Evolutionary conservation across 257 asterid species (phyloP).

Genomic region (Lavandula angustifolia): DNA sequence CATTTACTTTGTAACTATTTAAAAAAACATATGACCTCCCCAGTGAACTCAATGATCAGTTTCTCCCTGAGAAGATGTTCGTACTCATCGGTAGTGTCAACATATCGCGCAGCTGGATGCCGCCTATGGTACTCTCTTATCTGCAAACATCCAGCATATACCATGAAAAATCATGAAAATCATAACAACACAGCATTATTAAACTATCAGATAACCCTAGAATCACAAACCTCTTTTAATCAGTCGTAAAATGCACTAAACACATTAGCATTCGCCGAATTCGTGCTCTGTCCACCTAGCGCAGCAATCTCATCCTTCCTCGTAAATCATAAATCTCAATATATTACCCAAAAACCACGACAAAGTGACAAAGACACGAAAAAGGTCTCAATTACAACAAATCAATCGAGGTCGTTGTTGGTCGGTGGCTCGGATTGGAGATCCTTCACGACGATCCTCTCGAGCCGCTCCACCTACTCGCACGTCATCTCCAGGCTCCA

Average conservation of each 20-base stretch:
- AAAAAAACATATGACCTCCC: conserved; percentile 60
- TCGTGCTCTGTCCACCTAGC: conserved; percentile 83
- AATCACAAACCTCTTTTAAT: conserved; percentile 67
- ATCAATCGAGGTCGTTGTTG: conserved; percentile 51
- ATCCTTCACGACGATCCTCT: conserved; percentile 86
- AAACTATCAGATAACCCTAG: neutral
- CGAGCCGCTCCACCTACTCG: conserved; percentile 83
- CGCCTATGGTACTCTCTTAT: conserved; percentile 92
- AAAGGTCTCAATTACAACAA: conserved; percentile 10
- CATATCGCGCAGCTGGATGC: conserved; percentile 85
- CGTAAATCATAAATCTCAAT: conserved; percentile 86
- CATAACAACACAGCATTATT: neutral
- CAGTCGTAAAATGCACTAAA: conserved; percentile 94
- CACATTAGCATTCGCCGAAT: conserved; percentile 79
- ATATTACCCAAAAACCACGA: conserved; percentile 34
- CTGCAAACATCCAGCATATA: conserved; percentile 39
- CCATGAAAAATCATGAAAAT: neutral
- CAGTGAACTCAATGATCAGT: conserved; percentile 81
- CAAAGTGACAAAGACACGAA: neutral
- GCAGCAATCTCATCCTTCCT: conserved; percentile 98
- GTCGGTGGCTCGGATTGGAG: conserved; percentile 82
- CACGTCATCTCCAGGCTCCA: conserved; percentile 92
- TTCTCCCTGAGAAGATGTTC: conserved; percentile 90
- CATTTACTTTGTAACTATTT: neutral
- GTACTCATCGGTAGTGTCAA: conserved; percentile 78